Evolutionary conservation across 768 basidiomycete species (phyloP).

Genomic region (Suillus subaureus): DNA sequence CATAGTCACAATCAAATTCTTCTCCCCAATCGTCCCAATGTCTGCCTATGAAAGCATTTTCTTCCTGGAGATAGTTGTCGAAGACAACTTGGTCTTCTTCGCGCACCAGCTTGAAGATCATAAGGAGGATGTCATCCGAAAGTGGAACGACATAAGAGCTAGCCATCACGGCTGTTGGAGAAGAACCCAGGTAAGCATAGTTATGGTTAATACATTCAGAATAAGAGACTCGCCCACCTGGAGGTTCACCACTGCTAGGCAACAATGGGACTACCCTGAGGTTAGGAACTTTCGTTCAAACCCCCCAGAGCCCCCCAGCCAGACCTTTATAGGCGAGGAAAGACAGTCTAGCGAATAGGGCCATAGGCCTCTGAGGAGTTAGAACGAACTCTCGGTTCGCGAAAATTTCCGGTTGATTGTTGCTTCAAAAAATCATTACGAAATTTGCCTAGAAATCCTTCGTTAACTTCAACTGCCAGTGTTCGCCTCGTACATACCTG

Average conservation of each 20-base stretch:
- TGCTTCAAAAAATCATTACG: not conserved
- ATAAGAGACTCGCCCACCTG: not conserved
- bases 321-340: not conserved
- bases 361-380: not conserved
- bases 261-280: not conserved
- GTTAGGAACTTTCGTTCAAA: not conserved
- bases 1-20: not conserved
- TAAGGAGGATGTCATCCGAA: not conserved
- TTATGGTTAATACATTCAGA: not conserved
- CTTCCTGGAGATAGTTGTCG: not conserved
- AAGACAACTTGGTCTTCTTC: not conserved
- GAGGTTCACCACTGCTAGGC: not conserved
- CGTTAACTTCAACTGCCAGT: not conserved
- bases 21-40: conserved; percentile 2
- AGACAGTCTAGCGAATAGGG: not conserved
- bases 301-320: not conserved
- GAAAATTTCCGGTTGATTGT: not conserved
- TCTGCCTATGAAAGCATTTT: not conserved
- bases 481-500: not conserved
- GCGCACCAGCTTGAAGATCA: not conserved
- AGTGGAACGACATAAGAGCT: not conserved
- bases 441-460: not conserved
- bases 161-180: not conserved
- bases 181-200: not conserved
- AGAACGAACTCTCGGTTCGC: not conserved